Evolutionary conservation across 805 yeast species (phyloP).

Genomic region (Wickerhamomyces subpelliculosus): DNA sequence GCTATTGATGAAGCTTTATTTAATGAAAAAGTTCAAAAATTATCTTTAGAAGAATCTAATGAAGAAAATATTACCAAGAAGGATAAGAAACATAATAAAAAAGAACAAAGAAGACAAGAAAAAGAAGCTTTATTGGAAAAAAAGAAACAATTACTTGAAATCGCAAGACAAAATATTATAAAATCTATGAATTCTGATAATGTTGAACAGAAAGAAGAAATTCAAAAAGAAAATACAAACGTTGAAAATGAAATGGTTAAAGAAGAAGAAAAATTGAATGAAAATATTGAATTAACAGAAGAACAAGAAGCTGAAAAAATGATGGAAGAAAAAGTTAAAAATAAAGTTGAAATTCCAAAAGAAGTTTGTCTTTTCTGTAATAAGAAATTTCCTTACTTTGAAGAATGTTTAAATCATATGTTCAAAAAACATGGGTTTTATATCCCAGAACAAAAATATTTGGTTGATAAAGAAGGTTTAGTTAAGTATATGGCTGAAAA

Average conservation of each 20-base stretch:
- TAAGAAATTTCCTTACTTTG: conserved; percentile 37
- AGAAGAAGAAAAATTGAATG: conserved; percentile 14
- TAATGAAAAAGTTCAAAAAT: conserved; percentile 54
- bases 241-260: conserved; percentile 2
- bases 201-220: conserved; percentile 1
- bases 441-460: conserved; percentile 75
- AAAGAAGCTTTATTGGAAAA: conserved; percentile 36
- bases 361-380: conserved; percentile 50
- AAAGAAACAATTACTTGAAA: conserved; percentile 32
- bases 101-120: conserved; percentile 34
- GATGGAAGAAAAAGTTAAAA: conserved; percentile 31
- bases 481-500: conserved; percentile 80
- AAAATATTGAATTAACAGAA: conserved; percentile 27
- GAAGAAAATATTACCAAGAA: conserved; percentile 15
- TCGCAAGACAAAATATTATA: conserved; percentile 33
- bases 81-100: conserved; percentile 27
- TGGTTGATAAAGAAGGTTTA: conserved; percentile 67
- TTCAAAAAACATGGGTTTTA: conserved; percentile 72
- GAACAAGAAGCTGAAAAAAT: conserved; percentile 31
- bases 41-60: conserved; percentile 15
- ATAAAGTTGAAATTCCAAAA: conserved; percentile 39
- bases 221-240: conserved; percentile 1
- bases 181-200: conserved; percentile 19
- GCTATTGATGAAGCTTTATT: conserved; percentile 61
- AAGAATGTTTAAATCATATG: conserved; percentile 66